Conservation (phyloP, 495 filamentous ascomycete species). For the Penicillium dipodomyicola region DNA sequence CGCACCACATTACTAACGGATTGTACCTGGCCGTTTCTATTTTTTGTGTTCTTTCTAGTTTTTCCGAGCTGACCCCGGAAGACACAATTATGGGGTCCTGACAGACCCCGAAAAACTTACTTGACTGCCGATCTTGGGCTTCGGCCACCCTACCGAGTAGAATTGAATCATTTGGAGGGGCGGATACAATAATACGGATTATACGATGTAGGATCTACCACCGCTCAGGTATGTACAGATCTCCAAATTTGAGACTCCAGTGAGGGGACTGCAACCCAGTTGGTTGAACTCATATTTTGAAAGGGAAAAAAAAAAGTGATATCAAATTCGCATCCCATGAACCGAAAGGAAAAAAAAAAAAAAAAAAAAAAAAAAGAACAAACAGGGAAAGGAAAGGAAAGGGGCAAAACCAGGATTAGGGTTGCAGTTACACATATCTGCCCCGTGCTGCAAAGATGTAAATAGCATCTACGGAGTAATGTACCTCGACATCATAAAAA, state of each 20-base stretch:
- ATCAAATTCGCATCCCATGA: background rate
- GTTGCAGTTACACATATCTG: conserved; percentile 1
- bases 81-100: conserved; percentile 2
- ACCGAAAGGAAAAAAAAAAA: background rate
- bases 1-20: background rate
- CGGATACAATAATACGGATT: background rate
- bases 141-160: conserved; percentile 4
- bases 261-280: background rate
- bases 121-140: conserved; percentile 7
- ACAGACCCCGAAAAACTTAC: background rate
- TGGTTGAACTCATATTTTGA: background rate
- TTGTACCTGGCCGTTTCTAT: background rate
- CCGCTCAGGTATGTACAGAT: background rate
- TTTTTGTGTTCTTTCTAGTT: background rate
- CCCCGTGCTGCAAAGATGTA: background rate
- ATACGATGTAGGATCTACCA: background rate
- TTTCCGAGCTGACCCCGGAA: background rate
- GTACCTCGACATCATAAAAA: background rate
- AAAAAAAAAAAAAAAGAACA: background rate
- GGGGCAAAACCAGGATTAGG: background rate
- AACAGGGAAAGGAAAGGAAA: too few species aligned
- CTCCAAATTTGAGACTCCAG: background rate
- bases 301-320: background rate
- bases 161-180: background rate
- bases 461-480: background rate